Evolutionary conservation across 306 rosid genomes (phyloP).

Genomic region (Castanea sativa): DNA sequence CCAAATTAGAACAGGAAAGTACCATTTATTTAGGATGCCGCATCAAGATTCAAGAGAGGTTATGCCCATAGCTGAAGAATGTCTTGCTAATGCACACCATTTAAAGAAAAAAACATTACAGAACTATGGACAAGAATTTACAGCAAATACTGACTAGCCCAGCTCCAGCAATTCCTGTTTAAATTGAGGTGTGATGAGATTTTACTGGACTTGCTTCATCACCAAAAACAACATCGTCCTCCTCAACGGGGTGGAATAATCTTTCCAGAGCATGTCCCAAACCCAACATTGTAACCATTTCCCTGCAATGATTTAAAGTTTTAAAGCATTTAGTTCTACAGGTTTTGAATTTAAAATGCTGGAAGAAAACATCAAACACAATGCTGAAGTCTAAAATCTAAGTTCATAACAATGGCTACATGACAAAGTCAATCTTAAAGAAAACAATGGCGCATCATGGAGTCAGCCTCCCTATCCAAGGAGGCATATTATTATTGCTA

Average conservation of each 20-base stretch:
- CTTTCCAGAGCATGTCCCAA: conserved; percentile 82
- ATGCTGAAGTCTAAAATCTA: too few relatives aligned
- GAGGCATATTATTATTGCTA: too few relatives aligned
- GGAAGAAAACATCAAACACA: not conserved
- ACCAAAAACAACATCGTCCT: not conserved
- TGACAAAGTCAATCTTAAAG: too few relatives aligned
- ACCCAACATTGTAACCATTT: conserved; percentile 73
- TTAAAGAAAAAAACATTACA: conserved; percentile 16
- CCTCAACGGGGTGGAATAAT: conserved; percentile 54
- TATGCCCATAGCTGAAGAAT: not conserved
- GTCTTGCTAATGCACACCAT: not conserved
- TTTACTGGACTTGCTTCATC: not conserved
- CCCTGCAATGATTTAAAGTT: conserved; percentile 51
- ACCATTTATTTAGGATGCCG: not conserved
- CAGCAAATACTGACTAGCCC: not conserved
- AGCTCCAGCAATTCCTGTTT: conserved; percentile 2
- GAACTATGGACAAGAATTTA: not conserved
- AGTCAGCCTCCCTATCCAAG: too few relatives aligned
- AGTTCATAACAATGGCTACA: too few relatives aligned
- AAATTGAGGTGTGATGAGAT: not conserved
- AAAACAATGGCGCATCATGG: too few relatives aligned
- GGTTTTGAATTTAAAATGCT: not conserved
- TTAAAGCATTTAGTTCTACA: not conserved
- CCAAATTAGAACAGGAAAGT: not conserved
- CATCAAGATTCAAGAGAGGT: not conserved